Evolutionary conservation across 192 early-diverging fungal genomes (phyloP), one percentile per base, ranked within the genome.

Genomic region (Coemansia sp.): DNA sequence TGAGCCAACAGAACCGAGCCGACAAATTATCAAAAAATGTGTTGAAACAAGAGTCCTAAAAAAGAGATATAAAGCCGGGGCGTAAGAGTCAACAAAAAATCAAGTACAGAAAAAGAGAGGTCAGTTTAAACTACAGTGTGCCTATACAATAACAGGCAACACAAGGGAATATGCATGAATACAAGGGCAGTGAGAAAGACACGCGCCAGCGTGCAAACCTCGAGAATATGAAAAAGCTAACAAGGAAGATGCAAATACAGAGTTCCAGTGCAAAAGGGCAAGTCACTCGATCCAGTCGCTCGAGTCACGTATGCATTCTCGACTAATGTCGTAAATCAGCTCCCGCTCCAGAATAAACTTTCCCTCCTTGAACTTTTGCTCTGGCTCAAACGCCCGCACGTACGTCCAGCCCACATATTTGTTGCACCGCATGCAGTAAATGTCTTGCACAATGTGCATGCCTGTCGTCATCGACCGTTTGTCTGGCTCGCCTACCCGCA

Each of bases 361-460:
- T 47, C 79, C 79, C 62, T 75, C 73, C 52, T 82, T 82, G 48
- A 75, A 82, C 50, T 63, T 65, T 48, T 82, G 73, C 47, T 65
- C 66, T 2, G 55, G 29, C 25, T 65, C 41, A 29, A 62, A 82
- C 23, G 79, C 79, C 57, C 66, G 69, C 19, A 75, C 35, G 27
- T 82, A 82, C 14, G 69, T 75, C 79, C 79, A 82, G 9, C 79
- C 79, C 10, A 82, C 70, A 47, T 82, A 75, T 41, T 65, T 62
- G 56, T 69, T 70, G 70, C 73, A 76, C 11, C 62, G 62, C 74
- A 82, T 76, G 56, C 79, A 82, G 19, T 39, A 51, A 6, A 76
- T 76, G 58, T 76, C 74, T 27, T 52, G 66, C 27, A 82, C 79
- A 57, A 75, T 76, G 52, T 82, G 79, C 26, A 75, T 56, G 14